Base-by-base conservation (phyloP, 1,284 basidiomycete genomes). In the Tilletiaria anomala region DNA sequence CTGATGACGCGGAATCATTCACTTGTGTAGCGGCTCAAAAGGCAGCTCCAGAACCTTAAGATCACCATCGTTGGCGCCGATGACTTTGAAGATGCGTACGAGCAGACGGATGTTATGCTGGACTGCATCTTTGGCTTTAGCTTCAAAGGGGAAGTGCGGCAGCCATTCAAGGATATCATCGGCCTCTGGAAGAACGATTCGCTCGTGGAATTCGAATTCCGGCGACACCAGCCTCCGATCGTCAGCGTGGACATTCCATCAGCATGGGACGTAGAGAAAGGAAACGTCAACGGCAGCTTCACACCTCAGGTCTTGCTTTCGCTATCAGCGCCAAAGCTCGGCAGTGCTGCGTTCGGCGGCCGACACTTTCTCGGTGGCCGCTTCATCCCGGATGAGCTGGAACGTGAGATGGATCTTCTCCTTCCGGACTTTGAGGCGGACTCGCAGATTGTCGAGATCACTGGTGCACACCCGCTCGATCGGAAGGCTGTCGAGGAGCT, bases 101-200 rank as follows among this genome's bases (percentile, higher is more conserved):
- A 69, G 4, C 71, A 75, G 16, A 76, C 79, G 1, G 86, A 96
- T 67, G 79, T 94, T 22, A 75, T 97, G 14, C 73, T 97, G 35
- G 93, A 97, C 63, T 84, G 88, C 6, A 83, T 97, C 49, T 99
- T 99, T 56, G 91, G 93, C 3, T 97, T 99, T 71, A 93, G 87
- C 1, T 99, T 96, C 76, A 75, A 82, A 17, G 67, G 64, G 18
- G 54, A 64, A n/a, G 54, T 82, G 76, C 79, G 93, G 10, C 70
- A 81, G 2, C 93, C 93, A 0, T 99, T 96, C 68, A 79, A 86
- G 56, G 60, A 69, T 0, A 79, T 80, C 12, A 73, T 97, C 2
- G 73, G 76, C 1, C 70, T 81, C 3, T 72, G 97, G 35, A 53
- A 53, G 32, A 44, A 56, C 45, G 58, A 61, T 24, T 54, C 51